Base-by-base conservation (phyloP, 495 filamentous ascomycete genomes). In the Neurospora intermedia region DNA sequence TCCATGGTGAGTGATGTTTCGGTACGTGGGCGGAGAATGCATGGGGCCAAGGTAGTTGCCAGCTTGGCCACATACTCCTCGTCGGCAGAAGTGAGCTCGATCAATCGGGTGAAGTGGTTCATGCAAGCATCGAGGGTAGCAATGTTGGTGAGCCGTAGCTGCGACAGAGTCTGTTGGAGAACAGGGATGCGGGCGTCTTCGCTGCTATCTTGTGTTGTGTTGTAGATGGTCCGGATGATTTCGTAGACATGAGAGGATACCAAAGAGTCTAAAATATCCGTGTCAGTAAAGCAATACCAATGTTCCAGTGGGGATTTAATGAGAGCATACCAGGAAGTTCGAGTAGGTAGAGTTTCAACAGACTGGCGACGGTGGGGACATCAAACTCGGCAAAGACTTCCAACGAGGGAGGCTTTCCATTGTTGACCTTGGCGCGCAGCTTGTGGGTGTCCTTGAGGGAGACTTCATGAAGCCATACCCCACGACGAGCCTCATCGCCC, bases 221-320 rank as follows among this genome's bases (percentile, higher is more conserved):
- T 91, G 82, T 99, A 99, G 72, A 98, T 97, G 2, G 93, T 98
- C 81, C 97, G 93, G 77, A 99, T 91, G 79, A 99, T 98, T 85
- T 99, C 96, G 81, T 99, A 99, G 74, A 98, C 94, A 79, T 97
- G 94, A 35, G 94, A 97, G 69, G 96, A 98, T 74, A 99, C 96
- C 73, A 99, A 88, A 27, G 96, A 98, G 81, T 99, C 96, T 93
- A 76, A 39, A 5, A 62, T 15, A 16, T 66, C 54, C 8, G 13
- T 43, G 76, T 78, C 59, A 82, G 79, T 72, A 71, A 77, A 48
- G 20, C 20, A 39, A 70, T 38, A 3, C 46, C 1, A 3, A 43
- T 20, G 38, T 13, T 20, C 38, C 16, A 31, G 45, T 13, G 39
- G 27, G 11, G 62, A 48, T 27, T 31, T n/a, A 41, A 10, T 41